A percentile compares a stretch with the other conserved stretches of the same genome.
phyloP scores from a whole-genome alignment of 1,284 basidiomycete genomes.

The Austroboletus niveus region DNA sequence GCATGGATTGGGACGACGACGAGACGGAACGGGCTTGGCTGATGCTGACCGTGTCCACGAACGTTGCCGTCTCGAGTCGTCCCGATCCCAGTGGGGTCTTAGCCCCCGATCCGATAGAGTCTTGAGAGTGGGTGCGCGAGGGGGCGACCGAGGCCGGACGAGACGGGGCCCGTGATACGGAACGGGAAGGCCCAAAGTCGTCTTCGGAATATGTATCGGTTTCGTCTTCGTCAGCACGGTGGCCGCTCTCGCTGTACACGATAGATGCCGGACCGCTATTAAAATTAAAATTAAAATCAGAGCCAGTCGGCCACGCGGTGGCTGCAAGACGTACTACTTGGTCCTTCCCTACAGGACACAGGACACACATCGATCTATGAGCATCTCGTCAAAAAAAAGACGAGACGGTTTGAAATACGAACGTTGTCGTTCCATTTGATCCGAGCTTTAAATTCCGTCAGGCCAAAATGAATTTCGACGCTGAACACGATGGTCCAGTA shows the following conservation, averaged over 20 bases:
- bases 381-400: neutral
- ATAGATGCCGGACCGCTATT: conserved; percentile 72
- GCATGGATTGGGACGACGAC: conserved; percentile 17
- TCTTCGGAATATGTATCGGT: conserved; percentile 54
- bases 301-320: neutral
- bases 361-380: neutral
- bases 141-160: conserved; percentile 30
- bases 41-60: conserved; percentile 20
- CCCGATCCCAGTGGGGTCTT: conserved; percentile 27
- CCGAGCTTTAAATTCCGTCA: conserved; percentile 75
- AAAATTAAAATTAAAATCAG: neutral
- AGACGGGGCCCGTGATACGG: conserved; percentile 28
- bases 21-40: conserved; percentile 26
- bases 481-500: conserved; percentile 82
- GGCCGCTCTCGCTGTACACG: conserved; percentile 75
- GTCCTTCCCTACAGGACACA: conserved; percentile 46
- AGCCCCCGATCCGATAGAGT: conserved; percentile 27
- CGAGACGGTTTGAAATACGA: conserved; percentile 20
- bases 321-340: conserved; percentile 52
- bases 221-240: conserved; percentile 70
- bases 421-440: conserved; percentile 81
- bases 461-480: conserved; percentile 76
- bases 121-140: conserved; percentile 30
- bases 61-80: conserved; percentile 20
- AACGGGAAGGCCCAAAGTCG: conserved; percentile 36